Evolutionary conservation across 331 rosid genomes (phyloP).

Genomic region (Phaseolus coccineus): DNA sequence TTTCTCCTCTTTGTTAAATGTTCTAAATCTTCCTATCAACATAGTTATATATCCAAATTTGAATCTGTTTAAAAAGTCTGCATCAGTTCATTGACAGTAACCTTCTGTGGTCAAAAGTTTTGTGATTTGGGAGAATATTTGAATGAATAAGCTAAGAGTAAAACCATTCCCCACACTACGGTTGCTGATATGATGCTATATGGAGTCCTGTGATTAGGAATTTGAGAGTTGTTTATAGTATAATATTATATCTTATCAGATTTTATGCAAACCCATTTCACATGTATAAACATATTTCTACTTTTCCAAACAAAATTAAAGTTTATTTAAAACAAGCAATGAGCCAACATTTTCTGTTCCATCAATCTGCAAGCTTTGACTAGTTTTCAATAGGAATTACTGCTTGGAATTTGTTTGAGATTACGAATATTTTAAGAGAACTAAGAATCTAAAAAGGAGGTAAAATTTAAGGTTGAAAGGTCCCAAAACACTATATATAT

Average conservation of each 20-base stretch:
- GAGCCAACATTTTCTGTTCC: conserved; percentile 15
- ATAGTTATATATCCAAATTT: no score
- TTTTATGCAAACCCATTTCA: not conserved
- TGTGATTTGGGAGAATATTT: not conserved
- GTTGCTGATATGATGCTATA: conserved; percentile 22
- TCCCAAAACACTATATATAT: not conserved
- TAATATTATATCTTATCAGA: not conserved
- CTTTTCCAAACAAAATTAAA: conserved; percentile 15
- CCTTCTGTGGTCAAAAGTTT: no score
- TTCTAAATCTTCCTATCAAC: not conserved
- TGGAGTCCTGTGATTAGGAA: conserved; percentile 27
- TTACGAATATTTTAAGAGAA: not conserved
- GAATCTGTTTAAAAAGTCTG: no score
- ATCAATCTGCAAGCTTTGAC: conserved; percentile 3
- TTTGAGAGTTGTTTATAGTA: conserved; percentile 1
- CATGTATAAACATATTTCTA: not conserved
- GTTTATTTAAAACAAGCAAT: not conserved
- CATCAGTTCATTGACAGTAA: no score
- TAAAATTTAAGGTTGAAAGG: not conserved
- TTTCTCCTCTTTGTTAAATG: not conserved
- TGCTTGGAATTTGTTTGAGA: conserved; percentile 3
- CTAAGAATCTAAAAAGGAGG: not conserved
- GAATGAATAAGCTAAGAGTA: conserved; percentile 11
- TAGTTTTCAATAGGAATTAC: not conserved
- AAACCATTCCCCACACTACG: not conserved